A percentile compares a stretch with the other conserved stretches of the same genome.
Evolutionary conservation across 352 stramenopile genomes (phyloP).

Genomic region (Hyaloperonospora arabidopsidis): DNA sequence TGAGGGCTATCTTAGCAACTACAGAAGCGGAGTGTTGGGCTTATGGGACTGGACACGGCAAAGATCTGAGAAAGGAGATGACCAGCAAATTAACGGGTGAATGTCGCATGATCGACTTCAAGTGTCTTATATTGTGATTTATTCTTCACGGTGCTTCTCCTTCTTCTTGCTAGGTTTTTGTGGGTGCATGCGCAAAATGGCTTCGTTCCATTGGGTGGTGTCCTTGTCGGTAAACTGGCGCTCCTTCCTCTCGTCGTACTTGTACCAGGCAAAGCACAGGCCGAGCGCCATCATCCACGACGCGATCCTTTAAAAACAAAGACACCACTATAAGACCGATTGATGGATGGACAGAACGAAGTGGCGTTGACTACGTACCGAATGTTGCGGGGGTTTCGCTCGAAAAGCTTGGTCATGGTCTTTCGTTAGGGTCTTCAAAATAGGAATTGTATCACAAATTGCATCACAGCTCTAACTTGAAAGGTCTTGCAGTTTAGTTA

Average conservation of each 20-base stretch:
- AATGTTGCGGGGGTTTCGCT: constrained; percentile 38
- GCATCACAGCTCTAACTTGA: too few species aligned
- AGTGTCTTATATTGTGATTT: neutral
- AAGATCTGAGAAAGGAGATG: neutral
- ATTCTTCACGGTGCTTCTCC: constrained; percentile 4
- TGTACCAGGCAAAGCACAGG: constrained; percentile 39
- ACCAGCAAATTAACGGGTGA: neutral
- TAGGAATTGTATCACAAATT: too few species aligned
- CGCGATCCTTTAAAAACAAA: constrained; percentile 29
- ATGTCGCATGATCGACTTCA: neutral
- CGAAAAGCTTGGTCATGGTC: constrained; percentile 29
- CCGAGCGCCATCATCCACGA: constrained; percentile 43
- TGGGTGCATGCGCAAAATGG: constrained; percentile 42
- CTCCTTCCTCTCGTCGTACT: constrained; percentile 51
- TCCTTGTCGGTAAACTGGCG: constrained; percentile 46
- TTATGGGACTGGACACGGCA: constrained; percentile 5
- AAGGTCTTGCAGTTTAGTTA: too few species aligned
- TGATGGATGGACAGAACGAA: neutral
- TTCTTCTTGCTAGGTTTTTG: constrained; percentile 24
- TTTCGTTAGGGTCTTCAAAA: too few species aligned
- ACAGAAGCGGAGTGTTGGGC: neutral
- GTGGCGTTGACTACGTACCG: constrained; percentile 20
- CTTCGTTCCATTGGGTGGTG: constrained; percentile 44
- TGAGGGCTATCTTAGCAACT: neutral
- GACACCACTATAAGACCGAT: neutral